phyloP scores from a whole-genome alignment of 257 asterid genomes.

The Ligustrum vulgare region DNA sequence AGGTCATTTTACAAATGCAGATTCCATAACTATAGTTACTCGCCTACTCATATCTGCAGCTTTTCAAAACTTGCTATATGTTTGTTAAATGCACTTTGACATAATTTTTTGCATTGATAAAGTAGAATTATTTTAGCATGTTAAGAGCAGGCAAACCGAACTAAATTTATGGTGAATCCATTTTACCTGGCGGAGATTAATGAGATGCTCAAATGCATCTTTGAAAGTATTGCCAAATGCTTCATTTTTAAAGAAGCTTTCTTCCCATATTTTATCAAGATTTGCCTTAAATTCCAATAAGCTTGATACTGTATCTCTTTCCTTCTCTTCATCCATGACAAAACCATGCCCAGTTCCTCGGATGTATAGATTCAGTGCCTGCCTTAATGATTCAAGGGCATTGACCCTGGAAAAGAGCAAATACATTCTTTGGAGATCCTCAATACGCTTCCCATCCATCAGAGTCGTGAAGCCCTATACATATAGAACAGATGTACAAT shows the following conservation, averaged over 20 bases:
- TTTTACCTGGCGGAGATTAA: slow-evolving; percentile 91
- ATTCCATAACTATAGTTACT: neutral
- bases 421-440: slow-evolving; percentile 88
- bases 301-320: slow-evolving; percentile 89
- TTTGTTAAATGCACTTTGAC: neutral
- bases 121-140: neutral
- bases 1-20: neutral
- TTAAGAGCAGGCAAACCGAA: neutral
- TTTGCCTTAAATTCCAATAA: slow-evolving; percentile 84
- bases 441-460: slow-evolving; percentile 89
- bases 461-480: slow-evolving; percentile 77
- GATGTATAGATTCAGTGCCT: slow-evolving; percentile 76
- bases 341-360: slow-evolving; percentile 86
- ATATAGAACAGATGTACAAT: slow-evolving; percentile 19
- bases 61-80: neutral
- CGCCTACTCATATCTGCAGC: neutral
- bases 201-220: slow-evolving; percentile 95
- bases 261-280: slow-evolving; percentile 93
- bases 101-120: neutral
- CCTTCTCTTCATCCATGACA: slow-evolving; percentile 97
- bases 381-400: slow-evolving; percentile 83
- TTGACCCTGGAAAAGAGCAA: slow-evolving; percentile 70
- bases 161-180: neutral
- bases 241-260: slow-evolving; percentile 82
- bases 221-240: slow-evolving; percentile 87